Evolutionary conservation across 768 basidiomycete species (phyloP), one percentile per base, ranked within the genome.

Genomic region (Amanita muscaria): DNA sequence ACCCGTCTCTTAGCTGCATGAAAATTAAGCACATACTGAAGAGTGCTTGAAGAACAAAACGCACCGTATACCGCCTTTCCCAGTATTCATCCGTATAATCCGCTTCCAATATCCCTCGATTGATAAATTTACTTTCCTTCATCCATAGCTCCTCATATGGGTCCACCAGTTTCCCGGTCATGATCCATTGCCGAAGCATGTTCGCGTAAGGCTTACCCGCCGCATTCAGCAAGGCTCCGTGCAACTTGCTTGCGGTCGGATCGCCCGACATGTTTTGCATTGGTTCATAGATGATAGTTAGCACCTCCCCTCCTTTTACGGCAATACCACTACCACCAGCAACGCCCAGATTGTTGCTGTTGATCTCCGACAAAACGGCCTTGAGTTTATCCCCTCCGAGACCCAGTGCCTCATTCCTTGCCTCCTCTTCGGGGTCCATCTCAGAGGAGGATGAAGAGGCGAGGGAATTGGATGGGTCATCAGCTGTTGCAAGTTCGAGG

Each of bases 11-110:
- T 27, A 89, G 66, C 77, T 85, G 51, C 11, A 6, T 12, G 16
- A 19, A 3, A 25, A 42, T 32, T 48, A 45, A 49, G 40, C 16
- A 32, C 29, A 29, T n/a, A 43, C 34, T n/a, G n/a, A n/a, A n/a
- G n/a, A n/a, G n/a, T n/a, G n/a, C 9, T 93, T 79, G 3, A 87
- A 71, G 24, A 99, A 73, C 39, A 38, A 29, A 34, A 62, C 80
- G 53, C 40, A 96, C 89, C 33, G 91, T 97, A 64, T 98, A 99
- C 49, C 94, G 70, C 48, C 88, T 68, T 56, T 98, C 96, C 96
- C 96, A 99, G 62, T 99, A 98, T 54, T 98, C 94, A 59, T 99
- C 96, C 14, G 88, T 92, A 62, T 94, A 98, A 62, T 98, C 96
- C 67, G 84, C 75, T 55, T 96, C 93, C 53, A 98, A 65, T 33